Percentiles rank a stretch among this genome's conserved stretches.
These are phyloP conservation scores for Ceratocystis ficicola DNA, from an alignment of 2,329 filamentous ascomycete species.

Conservation along the genomic window DNA sequence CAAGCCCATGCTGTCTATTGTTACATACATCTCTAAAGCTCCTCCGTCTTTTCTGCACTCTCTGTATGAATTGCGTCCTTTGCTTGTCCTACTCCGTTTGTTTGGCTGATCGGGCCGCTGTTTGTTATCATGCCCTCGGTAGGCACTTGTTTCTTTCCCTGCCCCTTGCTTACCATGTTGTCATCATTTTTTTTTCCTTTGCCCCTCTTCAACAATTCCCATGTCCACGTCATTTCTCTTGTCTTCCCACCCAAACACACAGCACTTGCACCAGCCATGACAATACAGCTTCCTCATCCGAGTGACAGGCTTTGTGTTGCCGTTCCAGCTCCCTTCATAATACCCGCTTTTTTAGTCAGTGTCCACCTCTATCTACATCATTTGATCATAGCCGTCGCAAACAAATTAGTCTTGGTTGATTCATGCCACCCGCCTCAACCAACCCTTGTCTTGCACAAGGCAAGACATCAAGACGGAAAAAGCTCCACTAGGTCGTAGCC, in stretches of 20 bases:
- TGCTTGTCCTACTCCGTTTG: background rate
- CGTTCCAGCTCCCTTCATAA: background rate
- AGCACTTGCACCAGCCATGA: too few species aligned
- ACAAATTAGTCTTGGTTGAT: background rate
- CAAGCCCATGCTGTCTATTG: background rate
- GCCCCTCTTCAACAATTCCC: background rate
- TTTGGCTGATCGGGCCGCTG: background rate
- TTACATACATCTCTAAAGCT: background rate
- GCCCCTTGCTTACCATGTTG: background rate
- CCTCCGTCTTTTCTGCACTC: background rate
- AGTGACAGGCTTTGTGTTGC: background rate
- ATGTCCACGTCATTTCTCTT: background rate
- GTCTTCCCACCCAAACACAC: too few species aligned
- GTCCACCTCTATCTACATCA: background rate
- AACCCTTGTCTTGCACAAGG: background rate
- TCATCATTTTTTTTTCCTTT: background rate
- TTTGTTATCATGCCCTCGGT: slow-evolving; percentile 4
- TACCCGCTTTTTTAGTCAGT: background rate
- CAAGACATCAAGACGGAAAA: background rate
- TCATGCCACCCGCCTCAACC: background rate
- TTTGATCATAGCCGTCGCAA: background rate
- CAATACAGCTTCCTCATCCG: too few species aligned
- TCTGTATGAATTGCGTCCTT: background rate
- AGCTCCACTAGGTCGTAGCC: background rate
- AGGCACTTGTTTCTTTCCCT: background rate